Evolutionary conservation across 2,329 filamentous ascomycete genomes (phyloP).

Genomic region (Penicillium sp.): DNA sequence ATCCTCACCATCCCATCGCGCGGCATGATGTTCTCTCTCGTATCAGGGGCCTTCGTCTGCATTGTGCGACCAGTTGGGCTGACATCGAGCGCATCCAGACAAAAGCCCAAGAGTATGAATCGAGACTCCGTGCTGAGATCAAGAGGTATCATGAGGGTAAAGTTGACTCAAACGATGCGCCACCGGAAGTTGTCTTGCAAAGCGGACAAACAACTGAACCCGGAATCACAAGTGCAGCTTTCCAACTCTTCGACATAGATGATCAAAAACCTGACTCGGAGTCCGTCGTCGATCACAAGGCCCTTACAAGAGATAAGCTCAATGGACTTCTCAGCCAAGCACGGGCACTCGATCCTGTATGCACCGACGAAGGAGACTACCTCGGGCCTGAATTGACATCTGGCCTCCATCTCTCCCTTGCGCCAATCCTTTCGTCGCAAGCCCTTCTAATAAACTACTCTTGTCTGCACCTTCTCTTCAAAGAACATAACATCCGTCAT

Average conservation of each 20-base stretch:
- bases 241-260: conserved; percentile 38
- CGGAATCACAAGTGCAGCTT: conserved; percentile 22
- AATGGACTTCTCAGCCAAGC: conserved; percentile 28
- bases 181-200: neutral
- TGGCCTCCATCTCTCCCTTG: conserved; percentile 67
- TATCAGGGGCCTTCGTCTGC: conserved; percentile 54
- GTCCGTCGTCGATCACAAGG: conserved; percentile 23
- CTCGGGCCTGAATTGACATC: conserved; percentile 45
- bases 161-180: conserved; percentile 24
- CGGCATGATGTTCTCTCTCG: conserved; percentile 47
- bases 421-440: conserved; percentile 69
- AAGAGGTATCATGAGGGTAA: conserved; percentile 35
- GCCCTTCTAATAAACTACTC: conserved; percentile 72
- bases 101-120: conserved; percentile 50
- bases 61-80: conserved; percentile 70
- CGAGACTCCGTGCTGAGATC: conserved; percentile 37
- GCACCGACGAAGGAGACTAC: conserved; percentile 9
- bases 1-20: conserved; percentile 67
- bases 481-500: conserved; percentile 63
- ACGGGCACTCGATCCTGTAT: conserved; percentile 20
- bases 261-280: conserved; percentile 24
- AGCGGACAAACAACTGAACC: neutral
- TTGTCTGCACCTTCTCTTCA: conserved; percentile 73
- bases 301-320: conserved; percentile 31
- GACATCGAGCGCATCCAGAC: conserved; percentile 62